phyloP scores from a whole-genome alignment of 495 filamentous ascomycete species.

The Evernia prunastri region DNA sequence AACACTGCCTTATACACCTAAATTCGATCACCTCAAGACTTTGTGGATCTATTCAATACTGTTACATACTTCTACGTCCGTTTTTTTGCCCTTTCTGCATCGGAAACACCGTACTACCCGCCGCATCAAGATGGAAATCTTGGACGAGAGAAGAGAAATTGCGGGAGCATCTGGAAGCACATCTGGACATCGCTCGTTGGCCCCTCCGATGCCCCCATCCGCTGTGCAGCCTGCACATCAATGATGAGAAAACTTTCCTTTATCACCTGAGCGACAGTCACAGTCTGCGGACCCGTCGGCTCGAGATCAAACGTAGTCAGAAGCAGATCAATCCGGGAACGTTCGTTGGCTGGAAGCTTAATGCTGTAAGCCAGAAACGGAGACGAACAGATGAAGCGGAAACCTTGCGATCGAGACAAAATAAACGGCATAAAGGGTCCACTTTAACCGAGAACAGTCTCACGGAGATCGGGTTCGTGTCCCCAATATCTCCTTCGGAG shows the following conservation, averaged over 20 bases:
- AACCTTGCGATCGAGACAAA: too few species aligned
- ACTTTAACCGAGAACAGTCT: too few species aligned
- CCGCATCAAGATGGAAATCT: constrained; percentile 6
- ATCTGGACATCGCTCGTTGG: constrained; percentile 7
- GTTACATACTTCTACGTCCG: constrained; percentile 2
- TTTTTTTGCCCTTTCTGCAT: constrained; percentile 15
- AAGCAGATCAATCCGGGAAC: too few species aligned
- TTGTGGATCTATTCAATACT: constrained; percentile 11
- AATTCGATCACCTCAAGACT: constrained; percentile 10
- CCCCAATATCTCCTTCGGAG: too few species aligned
- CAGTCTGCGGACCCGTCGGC: constrained; percentile 14
- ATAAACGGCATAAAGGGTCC: too few species aligned
- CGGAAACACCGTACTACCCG: neutral
- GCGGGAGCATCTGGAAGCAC: neutral
- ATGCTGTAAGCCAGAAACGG: too few species aligned
- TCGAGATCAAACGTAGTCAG: too few species aligned
- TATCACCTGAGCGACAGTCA: constrained; percentile 13
- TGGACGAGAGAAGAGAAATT: constrained; percentile 15
- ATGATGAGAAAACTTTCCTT: constrained; percentile 2
- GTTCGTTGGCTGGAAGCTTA: too few species aligned
- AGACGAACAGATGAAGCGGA: too few species aligned
- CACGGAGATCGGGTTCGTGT: too few species aligned
- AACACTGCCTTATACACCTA: constrained; percentile 5
- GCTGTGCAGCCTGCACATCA: constrained; percentile 4
- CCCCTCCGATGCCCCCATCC: constrained; percentile 5